Conservation (phyloP, 2,329 filamentous ascomycete species). For the Penicillium palitans region DNA sequence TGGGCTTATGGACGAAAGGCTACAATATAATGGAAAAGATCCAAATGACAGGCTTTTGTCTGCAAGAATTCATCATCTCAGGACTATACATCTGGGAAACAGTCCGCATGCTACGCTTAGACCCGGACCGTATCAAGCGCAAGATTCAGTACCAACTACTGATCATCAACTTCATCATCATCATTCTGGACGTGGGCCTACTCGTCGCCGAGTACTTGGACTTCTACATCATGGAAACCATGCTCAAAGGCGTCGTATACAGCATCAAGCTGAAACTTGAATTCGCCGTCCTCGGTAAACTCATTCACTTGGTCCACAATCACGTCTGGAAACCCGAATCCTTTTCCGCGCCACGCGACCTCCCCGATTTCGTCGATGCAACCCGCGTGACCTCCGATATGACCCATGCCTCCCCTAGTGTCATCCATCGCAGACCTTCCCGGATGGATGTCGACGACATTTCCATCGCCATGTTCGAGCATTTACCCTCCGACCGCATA, state of each 20-base stretch:
- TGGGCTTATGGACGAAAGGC: slow-evolving; percentile 31
- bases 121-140: slow-evolving; percentile 45
- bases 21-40: slow-evolving; percentile 56
- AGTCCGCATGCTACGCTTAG: slow-evolving; percentile 51
- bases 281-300: slow-evolving; percentile 50
- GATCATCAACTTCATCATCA: slow-evolving; percentile 51
- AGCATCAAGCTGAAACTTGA: slow-evolving; percentile 54
- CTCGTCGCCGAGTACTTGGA: slow-evolving; percentile 47
- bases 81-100: slow-evolving; percentile 57
- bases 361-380: slow-evolving; percentile 49
- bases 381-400: slow-evolving; percentile 45
- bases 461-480: slow-evolving; percentile 43
- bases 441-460: slow-evolving; percentile 41
- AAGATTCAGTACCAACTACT: slow-evolving; percentile 53
- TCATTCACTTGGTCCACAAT: slow-evolving; percentile 44
- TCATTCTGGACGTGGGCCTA: slow-evolving; percentile 47
- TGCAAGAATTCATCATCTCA: slow-evolving; percentile 58
- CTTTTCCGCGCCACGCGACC: slow-evolving; percentile 29
- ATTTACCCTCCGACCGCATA: slow-evolving; percentile 24
- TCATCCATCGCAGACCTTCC: slow-evolving; percentile 25
- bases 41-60: slow-evolving; percentile 57
- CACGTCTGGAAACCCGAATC: slow-evolving; percentile 43
- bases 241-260: slow-evolving; percentile 50
- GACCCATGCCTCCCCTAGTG: slow-evolving; percentile 37
- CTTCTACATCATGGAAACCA: slow-evolving; percentile 50